Evolutionary conservation across 495 filamentous ascomycete species (phyloP), one percentile per base, ranked within the genome.

Genomic region (Melanomma pulvis-pyrius): DNA sequence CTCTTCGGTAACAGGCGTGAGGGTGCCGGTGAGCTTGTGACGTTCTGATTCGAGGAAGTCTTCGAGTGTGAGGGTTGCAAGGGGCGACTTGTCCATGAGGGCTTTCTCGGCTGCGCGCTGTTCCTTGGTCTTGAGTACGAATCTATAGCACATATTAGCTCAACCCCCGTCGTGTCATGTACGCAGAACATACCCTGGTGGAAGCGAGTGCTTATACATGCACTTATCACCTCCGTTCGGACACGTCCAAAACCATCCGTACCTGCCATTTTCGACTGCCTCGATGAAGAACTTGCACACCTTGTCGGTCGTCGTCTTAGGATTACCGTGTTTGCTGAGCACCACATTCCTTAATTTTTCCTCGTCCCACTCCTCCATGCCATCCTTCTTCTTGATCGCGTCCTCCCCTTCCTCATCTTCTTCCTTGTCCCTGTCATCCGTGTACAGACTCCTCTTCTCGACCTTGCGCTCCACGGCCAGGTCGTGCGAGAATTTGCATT

Each of bases 251-350:
- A 98, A 97, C 94, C 94, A 99, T 67, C 94, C 94, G 71, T 99
- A 99, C 80, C 97, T 98, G 69, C 90, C 88, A 69, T 98, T 94
- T 79, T 99, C 94, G 57, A 99, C 93, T 2, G 94, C 94, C 63
- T 96, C 92, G 77, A 97, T 94, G 78, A 99, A 99, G 82, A 81
- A 96, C 79, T 98, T 99, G 89, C 94, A 99, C 61, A 98, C 93
- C 78, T 97, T 99, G 72, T 99, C 94, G 63, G 94, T 99, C 8
- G 92, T 92, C 46, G 93, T 96, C 71, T 88, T 85, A 58, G 94
- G 94, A 81, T 99, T 99, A 15, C 94, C 94, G 74, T 98, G 96
- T 80, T 98, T 99, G 73, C 90, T 93, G 73, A 93, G 69, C 34
- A 99, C 90, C 50, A 98, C 94, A 65, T 87, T 87, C 60, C 90